Conservation (phyloP, 352 stramenopile species). For the Phytopythium kandeliae region DNA sequence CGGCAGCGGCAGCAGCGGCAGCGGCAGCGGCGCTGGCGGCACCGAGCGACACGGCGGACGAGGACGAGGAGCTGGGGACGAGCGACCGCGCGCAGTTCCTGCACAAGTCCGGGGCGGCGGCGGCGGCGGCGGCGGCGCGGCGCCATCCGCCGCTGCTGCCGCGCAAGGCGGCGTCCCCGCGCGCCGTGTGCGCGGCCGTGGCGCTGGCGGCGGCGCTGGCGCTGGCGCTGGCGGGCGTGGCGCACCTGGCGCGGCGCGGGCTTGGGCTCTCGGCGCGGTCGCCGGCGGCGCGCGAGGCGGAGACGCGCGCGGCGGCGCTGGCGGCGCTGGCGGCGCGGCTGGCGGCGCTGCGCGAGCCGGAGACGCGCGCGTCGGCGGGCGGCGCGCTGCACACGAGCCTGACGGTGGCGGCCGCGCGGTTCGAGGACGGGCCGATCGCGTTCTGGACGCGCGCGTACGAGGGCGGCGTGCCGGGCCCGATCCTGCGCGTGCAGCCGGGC, state of each 20-base stretch:
- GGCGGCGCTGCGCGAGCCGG: slow-evolving; percentile 23
- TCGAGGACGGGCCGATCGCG: slow-evolving; percentile 45
- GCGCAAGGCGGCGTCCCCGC: slow-evolving; percentile 9
- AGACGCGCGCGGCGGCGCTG: slow-evolving; percentile 9
- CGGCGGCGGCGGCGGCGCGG: no score
- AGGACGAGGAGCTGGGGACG: no score
- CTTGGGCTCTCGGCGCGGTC: neutral
- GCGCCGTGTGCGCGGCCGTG: slow-evolving; percentile 11
- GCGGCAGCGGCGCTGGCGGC: no score
- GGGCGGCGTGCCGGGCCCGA: slow-evolving; percentile 41
- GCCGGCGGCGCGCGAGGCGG: neutral
- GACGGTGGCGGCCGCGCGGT: slow-evolving; percentile 29
- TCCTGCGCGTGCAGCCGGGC: slow-evolving; percentile 53
- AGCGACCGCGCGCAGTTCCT: slow-evolving; percentile 23
- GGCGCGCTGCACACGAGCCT: slow-evolving; percentile 66
- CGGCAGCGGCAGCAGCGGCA: no score
- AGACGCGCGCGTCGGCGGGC: slow-evolving; percentile 28
- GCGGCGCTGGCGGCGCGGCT: slow-evolving; percentile 28
- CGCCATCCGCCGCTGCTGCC: slow-evolving; percentile 3
- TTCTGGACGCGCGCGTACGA: slow-evolving; percentile 77
- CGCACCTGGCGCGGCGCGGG: slow-evolving; percentile 7
- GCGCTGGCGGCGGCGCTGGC: slow-evolving; percentile 10
- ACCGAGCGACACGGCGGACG: neutral
- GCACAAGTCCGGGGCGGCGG: neutral
- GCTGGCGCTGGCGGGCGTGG: slow-evolving; percentile 16